These are phyloP conservation scores for Vigna reflexopilosa DNA, from an alignment of 306 rosid species.

Conservation along the genomic window DNA sequence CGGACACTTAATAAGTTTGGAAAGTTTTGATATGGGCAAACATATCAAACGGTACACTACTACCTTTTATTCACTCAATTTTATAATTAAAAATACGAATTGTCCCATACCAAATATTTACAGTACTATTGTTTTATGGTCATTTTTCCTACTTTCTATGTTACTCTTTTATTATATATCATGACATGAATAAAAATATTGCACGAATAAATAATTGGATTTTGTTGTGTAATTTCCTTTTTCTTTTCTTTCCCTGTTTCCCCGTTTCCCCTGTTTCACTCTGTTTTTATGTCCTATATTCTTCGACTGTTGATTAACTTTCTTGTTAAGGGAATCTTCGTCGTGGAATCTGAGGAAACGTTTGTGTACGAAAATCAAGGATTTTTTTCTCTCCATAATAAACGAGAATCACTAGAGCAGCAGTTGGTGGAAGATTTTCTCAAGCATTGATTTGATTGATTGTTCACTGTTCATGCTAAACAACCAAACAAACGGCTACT, in stretches of 20 bases:
- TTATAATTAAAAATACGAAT: background rate
- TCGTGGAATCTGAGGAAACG: conserved; percentile 64
- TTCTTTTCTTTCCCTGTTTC: background rate
- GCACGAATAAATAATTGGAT: conserved; percentile 32
- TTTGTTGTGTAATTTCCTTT: background rate
- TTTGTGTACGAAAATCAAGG: conserved; percentile 41
- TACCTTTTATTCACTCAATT: background rate
- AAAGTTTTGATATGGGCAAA: conserved; percentile 40
- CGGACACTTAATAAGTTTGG: conserved; percentile 51
- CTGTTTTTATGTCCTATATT: conserved; percentile 25
- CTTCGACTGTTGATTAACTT: conserved; percentile 42
- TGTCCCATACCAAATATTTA: background rate
- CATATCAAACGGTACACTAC: background rate
- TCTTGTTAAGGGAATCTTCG: conserved; percentile 63
- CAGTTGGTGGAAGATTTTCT: conserved; percentile 44
- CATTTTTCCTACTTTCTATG: conserved; percentile 33
- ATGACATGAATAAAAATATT: conserved; percentile 19
- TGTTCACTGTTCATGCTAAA: conserved; percentile 24
- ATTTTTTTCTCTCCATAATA: conserved; percentile 38
- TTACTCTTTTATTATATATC: background rate
- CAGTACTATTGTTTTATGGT: background rate
- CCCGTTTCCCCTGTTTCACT: background rate
- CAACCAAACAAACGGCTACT: conserved; percentile 49
- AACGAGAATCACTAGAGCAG: conserved; percentile 49
- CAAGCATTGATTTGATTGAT: conserved; percentile 42